Conservation (phyloP, 208 protist species). For the Giardia duodenalis region DNA sequence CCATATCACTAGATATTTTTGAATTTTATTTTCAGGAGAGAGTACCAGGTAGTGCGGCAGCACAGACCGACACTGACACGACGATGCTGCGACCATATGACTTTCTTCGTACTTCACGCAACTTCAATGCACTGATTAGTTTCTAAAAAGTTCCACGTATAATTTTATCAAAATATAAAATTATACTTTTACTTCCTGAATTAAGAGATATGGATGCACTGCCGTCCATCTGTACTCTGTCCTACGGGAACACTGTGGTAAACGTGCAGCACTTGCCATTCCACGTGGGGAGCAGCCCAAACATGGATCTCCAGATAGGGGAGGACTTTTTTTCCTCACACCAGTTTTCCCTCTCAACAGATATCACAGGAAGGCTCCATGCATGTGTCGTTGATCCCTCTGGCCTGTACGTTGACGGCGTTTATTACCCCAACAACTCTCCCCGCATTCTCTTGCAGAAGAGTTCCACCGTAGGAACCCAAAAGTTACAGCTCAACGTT, state of each 20-base stretch:
- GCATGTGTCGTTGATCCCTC: neutral
- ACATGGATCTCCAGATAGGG: neutral
- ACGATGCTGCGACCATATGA: no score
- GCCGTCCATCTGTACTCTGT: neutral
- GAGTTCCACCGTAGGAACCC: neutral
- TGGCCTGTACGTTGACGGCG: neutral
- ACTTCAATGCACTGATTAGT: no score
- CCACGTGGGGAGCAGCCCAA: neutral
- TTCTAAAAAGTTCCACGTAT: no score
- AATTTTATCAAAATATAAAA: no score
- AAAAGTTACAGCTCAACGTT: neutral
- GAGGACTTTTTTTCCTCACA: neutral
- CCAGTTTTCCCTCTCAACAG: neutral
- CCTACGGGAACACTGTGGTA: neutral
- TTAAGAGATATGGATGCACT: no score
- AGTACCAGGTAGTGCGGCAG: no score
- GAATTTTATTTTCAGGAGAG: neutral
- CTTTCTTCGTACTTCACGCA: no score
- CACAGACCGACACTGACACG: no score
- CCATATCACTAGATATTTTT: neutral
- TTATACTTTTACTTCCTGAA: no score
- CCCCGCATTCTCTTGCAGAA: neutral
- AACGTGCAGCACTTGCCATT: neutral
- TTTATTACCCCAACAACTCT: neutral
- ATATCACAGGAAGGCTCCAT: neutral